A percentile compares a stretch with the other conserved stretches of the same genome.
These are phyloP conservation scores for Pezicula neosporulosa DNA, from an alignment of 2,329 filamentous ascomycete species.

Conservation along the genomic window DNA sequence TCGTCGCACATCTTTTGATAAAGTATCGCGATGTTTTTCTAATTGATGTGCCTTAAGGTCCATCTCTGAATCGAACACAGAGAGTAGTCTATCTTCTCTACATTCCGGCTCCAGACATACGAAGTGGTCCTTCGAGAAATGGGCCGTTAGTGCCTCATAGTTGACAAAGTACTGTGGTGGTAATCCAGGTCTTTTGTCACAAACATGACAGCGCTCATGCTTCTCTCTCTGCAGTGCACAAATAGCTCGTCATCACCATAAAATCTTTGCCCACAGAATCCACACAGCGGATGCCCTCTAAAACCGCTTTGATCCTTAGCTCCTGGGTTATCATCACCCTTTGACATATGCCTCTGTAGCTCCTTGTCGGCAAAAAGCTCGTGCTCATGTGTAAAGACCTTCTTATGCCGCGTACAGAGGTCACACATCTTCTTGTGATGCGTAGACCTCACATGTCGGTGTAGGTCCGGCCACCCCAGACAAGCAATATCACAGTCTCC, in stretches of 20 bases:
- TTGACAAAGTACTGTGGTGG: constrained; percentile 89
- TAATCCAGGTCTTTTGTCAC: constrained; percentile 54
- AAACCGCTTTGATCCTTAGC: constrained; percentile 92
- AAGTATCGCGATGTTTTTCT: constrained; percentile 71
- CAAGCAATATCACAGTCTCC: constrained; percentile 80
- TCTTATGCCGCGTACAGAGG: constrained; percentile 90
- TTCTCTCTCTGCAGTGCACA: constrained; percentile 86
- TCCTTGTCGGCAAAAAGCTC: constrained; percentile 82
- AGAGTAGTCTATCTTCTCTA: constrained; percentile 85
- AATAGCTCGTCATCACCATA: constrained; percentile 96
- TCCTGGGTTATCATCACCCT: constrained; percentile 87
- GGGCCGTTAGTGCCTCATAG: constrained; percentile 80
- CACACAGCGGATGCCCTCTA: constrained; percentile 91
- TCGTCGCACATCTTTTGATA: constrained; percentile 79
- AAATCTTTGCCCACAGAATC: constrained; percentile 87
- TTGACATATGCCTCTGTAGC: constrained; percentile 81
- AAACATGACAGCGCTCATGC: constrained; percentile 94
- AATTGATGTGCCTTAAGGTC: constrained; percentile 93
- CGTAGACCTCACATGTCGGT: constrained; percentile 74
- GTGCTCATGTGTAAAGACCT: constrained; percentile 97
- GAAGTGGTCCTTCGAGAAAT: constrained; percentile 86
- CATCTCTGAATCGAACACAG: constrained; percentile 93
- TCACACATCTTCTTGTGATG: constrained; percentile 92
- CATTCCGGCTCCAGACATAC: constrained; percentile 83
- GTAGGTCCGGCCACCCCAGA: constrained; percentile 73